Conservation (phyloP, 345 rosid species). For the Eucalyptus grandis region DNA sequence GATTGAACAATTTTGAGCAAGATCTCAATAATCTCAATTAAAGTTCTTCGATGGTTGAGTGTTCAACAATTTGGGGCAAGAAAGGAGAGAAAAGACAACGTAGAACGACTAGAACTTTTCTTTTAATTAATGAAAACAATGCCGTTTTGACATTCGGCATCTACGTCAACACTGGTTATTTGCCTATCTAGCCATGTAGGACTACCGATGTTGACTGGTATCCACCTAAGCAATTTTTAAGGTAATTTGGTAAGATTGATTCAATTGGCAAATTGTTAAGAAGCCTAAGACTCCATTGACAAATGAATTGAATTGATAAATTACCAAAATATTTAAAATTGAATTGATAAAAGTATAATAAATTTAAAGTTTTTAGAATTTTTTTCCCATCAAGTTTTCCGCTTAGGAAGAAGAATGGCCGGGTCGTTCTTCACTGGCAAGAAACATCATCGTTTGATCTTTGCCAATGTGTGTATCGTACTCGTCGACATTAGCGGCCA, state of each 20-base stretch:
- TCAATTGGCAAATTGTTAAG: not conserved
- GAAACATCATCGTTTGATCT: not conserved
- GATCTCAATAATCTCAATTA: not conserved
- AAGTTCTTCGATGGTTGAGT: not conserved
- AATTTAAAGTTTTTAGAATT: not conserved
- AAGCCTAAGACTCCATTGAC: not conserved
- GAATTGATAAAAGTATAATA: fast-evolving
- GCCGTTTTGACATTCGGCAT: not conserved
- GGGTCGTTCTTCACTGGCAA: not conserved
- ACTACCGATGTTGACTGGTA: fast-evolving
- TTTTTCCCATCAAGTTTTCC: not conserved
- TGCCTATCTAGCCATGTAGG: not conserved
- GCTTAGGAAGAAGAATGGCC: not conserved
- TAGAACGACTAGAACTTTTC: not conserved
- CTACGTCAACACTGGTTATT: fast-evolving
- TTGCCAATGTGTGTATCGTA: not conserved
- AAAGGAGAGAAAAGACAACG: not conserved
- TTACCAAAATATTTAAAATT: no score
- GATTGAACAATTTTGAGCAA: not conserved
- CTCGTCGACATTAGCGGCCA: not conserved
- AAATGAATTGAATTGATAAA: no score
- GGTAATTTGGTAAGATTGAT: not conserved
- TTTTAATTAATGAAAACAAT: not conserved
- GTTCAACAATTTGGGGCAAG: not conserved
- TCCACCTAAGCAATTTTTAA: not conserved